These are phyloP conservation scores for Penicillium hordei DNA, from an alignment of 2,329 filamentous ascomycete genomes.

Conservation along the genomic window DNA sequence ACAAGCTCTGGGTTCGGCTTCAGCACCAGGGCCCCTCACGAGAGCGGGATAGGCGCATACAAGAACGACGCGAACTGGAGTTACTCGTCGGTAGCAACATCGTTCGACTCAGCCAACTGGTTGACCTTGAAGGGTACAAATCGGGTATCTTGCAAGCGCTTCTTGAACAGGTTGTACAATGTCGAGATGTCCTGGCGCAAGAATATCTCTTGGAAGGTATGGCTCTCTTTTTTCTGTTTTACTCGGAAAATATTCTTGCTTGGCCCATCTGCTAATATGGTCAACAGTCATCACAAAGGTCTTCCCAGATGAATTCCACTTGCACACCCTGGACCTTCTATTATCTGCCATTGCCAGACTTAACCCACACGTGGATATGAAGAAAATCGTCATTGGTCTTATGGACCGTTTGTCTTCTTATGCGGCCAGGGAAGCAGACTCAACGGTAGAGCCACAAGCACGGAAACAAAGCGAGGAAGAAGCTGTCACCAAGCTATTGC, in stretches of 20 bases:
- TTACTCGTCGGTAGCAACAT: constrained; percentile 95
- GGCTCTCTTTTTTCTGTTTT: not conserved
- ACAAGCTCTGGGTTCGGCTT: constrained; percentile 96
- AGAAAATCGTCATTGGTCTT: constrained; percentile 93
- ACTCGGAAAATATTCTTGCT: not conserved
- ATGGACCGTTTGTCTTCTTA: constrained; percentile 97
- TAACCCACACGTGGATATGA: constrained; percentile 96
- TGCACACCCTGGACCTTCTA: constrained; percentile 94
- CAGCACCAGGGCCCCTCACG: constrained; percentile 97
- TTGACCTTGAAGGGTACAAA: constrained; percentile 93
- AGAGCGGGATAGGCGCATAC: constrained; percentile 88
- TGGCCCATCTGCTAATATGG: constrained; percentile 27
- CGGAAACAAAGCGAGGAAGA: constrained; percentile 79
- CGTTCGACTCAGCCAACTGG: constrained; percentile 89
- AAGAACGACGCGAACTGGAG: constrained; percentile 93
- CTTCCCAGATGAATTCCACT: constrained; percentile 96
- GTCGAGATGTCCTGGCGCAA: constrained; percentile 91
- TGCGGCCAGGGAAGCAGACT: constrained; percentile 81
- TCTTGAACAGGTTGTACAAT: constrained; percentile 96
- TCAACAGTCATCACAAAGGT: constrained; percentile 87
- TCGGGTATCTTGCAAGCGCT: constrained; percentile 82
- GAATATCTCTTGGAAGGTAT: constrained; percentile 87
- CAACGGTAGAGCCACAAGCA: constrained; percentile 68
- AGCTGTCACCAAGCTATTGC: constrained; percentile 72
- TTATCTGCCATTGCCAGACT: constrained; percentile 87